A percentile compares a stretch with the other conserved stretches of the same genome.
Conservation (phyloP, 257 asterid species). For the Capsicum baccatum region DNA sequence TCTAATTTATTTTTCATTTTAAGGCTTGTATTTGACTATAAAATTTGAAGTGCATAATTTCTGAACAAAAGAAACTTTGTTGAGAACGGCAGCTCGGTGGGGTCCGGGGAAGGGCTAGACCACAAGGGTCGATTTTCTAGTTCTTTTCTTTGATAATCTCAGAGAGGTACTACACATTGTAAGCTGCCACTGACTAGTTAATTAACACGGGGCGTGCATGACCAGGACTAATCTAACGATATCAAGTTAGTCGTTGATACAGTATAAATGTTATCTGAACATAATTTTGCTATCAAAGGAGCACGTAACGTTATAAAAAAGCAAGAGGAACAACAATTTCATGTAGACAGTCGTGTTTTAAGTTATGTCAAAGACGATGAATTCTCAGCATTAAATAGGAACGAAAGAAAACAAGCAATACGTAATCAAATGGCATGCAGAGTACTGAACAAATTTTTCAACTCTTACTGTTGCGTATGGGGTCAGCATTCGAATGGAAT, state of each 20-base stretch:
- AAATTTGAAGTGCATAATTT: not conserved
- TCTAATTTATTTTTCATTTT: not conserved
- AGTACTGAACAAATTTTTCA: not conserved
- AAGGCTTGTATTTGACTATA: not conserved
- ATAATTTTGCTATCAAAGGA: not conserved
- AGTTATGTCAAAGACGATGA: not conserved
- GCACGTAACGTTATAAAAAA: not conserved
- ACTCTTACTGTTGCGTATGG: not conserved
- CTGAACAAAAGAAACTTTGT: not conserved
- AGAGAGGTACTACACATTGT: not conserved
- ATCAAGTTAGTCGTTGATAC: not conserved
- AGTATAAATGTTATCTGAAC: not conserved
- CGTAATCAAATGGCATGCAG: not conserved
- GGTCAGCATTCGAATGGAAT: not conserved
- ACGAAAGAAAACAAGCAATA: no score
- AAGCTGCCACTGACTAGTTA: not conserved
- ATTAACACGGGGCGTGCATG: not conserved
- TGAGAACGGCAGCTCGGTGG: not conserved
- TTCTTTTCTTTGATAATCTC: constrained; percentile 1
- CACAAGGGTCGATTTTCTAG: not conserved
- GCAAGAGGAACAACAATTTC: constrained; percentile 14
- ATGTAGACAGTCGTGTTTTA: not conserved
- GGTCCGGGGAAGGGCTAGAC: no score
- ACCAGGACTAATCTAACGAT: not conserved
- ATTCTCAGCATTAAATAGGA: constrained; percentile 13